Base-by-base conservation (phyloP, 2,329 filamentous ascomycete species). In the Fusarium piperis region DNA sequence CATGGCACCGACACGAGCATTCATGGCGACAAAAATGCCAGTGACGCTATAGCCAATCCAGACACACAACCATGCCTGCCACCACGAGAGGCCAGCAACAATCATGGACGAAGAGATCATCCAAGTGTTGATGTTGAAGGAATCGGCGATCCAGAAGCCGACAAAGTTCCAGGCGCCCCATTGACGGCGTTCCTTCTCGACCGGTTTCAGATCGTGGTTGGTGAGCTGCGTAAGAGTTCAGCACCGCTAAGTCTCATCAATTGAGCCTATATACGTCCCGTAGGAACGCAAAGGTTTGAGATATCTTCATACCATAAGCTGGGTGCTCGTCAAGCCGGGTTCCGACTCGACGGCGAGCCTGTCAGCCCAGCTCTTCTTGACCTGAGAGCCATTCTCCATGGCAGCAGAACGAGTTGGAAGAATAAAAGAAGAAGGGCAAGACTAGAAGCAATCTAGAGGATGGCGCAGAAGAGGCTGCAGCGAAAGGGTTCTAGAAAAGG, bases 151-250 rank as follows among this genome's bases (percentile, higher is more conserved):
- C 93, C 93, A 95, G 79, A 96, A 96, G 15, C 90, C 93, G 41
- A 97, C 92, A 79, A 94, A 97, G 81, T 97, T 97, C 90, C 92
- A 94, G 32, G 92, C 84, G 18, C 91, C 90, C 94, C 95, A 98
- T 87, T 93, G 89, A 61, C 95, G 90, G 64, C 94, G 89, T 71
- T 89, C 90, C 16, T 90, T 90, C 79, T 97, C 94, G 58, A 98
- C 94, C 77, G 90, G 85, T 79, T 94, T 94, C 71, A 96, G 85
- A 81, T 96, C 93, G 79, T 93, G 83, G 80, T 97, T 97, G 73
- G 90, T 93, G 79, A 98, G 88, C 89, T 90, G 78, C 20, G 26
- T 30, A 39, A 53, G 44, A 65, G 48, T 56, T 77, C 48, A 76
- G 74, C 61, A 68, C 16, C 55, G 46, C 38, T 71, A 44, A 2